Evolutionary conservation across 768 basidiomycete species (phyloP), one percentile per base, ranked within the genome.

Genomic region (Kwoniella bestiolae): DNA sequence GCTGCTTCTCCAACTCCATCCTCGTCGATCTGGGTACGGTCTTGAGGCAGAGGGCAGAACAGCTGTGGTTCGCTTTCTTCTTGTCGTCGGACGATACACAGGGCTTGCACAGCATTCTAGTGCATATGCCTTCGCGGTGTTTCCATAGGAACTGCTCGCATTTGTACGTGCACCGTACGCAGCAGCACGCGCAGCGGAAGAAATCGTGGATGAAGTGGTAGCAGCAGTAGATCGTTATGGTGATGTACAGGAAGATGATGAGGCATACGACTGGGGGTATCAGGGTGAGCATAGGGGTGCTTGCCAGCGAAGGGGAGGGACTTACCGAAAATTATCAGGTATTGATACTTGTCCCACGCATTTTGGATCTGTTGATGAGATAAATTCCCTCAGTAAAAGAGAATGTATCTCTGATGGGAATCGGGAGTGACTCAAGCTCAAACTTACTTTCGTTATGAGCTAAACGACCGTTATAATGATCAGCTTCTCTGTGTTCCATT

Each of bases 281-380:
- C 11, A 28, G 14, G 32, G 29, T 45, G 9, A 32, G 29, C 25
- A 26, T n/a, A n/a, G n/a, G n/a, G n/a, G n/a, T n/a, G n/a, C n/a
- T n/a, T n/a, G n/a, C n/a, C 12, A 45, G 41, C 21, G 49, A 46
- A 29, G 9, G 21, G 16, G n/a, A 29, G 9, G 18, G 26, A 57
- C 56, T 41, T 21, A 65, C 63, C 31, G 38, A 65, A 65, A 25
- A 65, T 65, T 12, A 65, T 65, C n/a, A 65, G 35, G n/a, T 58
- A 44, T 18, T 52, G 47, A 50, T 65, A 65, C 23, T 65, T 16
- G 16, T 65, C 41, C 56, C 57, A 65, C 1, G 51, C 57, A 32
- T 46, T 47, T 58, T 65, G 47, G n/a, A 65, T 49, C 63, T 65
- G n/a, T n/a, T n/a, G n/a, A n/a, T n/a, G n/a, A n/a, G n/a, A n/a